A percentile compares a stretch with the other conserved stretches of the same genome.
Conservation (phyloP, 1,139 yeast genomes). For the Blastobotrys elegans region DNA sequence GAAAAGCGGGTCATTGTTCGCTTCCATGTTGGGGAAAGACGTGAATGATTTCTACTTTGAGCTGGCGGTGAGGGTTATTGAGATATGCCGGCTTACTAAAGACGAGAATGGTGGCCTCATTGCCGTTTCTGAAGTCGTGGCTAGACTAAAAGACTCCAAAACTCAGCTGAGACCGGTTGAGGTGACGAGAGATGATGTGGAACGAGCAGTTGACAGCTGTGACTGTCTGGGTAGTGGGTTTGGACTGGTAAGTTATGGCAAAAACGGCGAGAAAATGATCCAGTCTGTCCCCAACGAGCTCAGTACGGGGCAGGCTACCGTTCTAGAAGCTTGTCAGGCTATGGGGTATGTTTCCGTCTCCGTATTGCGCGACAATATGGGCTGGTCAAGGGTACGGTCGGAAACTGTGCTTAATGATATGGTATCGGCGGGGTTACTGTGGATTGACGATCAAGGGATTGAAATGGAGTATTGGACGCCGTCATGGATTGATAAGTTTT, state of each 20-base stretch:
- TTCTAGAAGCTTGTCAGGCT: constrained; percentile 70
- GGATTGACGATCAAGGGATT: constrained; percentile 68
- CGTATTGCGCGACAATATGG: constrained; percentile 61
- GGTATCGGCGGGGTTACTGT: constrained; percentile 73
- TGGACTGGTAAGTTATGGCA: constrained; percentile 37
- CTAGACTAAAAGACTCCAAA: constrained; percentile 32
- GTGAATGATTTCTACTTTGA: constrained; percentile 59
- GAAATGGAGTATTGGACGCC: constrained; percentile 65
- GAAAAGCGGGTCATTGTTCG: constrained; percentile 35
- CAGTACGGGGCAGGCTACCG: constrained; percentile 59
- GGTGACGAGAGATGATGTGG: constrained; percentile 45
- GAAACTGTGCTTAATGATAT: constrained; percentile 66
- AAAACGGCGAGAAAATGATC: constrained; percentile 35
- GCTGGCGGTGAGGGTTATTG: constrained; percentile 66
- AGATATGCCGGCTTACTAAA: constrained; percentile 65
- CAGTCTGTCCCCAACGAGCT: constrained; percentile 50
- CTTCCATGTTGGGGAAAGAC: constrained; percentile 36
- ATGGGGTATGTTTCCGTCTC: constrained; percentile 63
- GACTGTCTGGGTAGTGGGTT: constrained; percentile 44
- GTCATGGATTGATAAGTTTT: constrained; percentile 6
- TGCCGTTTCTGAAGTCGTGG: constrained; percentile 53
- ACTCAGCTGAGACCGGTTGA: constrained; percentile 28
- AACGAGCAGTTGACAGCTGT: constrained; percentile 43
- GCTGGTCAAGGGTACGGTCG: constrained; percentile 65
- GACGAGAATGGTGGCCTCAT: constrained; percentile 78